These are phyloP conservation scores for Oryza meridionalis DNA, from an alignment of 176 grass and related monocot genomes.

Conservation along the genomic window DNA sequence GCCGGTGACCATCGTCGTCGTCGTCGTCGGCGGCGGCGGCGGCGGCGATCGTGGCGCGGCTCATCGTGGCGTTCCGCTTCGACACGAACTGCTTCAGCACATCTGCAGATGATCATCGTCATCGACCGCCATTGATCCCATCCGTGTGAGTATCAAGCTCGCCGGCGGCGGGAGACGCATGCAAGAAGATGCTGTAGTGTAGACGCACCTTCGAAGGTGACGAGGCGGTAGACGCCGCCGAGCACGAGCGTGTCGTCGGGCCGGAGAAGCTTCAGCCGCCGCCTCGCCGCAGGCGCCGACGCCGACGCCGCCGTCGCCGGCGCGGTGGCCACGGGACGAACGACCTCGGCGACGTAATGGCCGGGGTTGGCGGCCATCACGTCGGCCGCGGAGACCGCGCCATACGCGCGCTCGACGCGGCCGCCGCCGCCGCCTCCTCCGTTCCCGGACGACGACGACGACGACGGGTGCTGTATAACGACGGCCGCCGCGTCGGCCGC, in stretches of 20 bases:
- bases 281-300: background rate
- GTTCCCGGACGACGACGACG: background rate
- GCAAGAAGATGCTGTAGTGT: background rate
- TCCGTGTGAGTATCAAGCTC: background rate
- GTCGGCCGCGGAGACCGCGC: background rate
- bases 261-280: conserved; percentile 91
- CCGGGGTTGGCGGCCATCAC: conserved; percentile 42
- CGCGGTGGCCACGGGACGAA: background rate
- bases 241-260: conserved; percentile 85
- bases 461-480: conserved; percentile 59
- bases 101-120: conserved; percentile 23
- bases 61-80: conserved; percentile 36
- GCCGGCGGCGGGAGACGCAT: too few species aligned
- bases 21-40: background rate
- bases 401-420: conserved; percentile 14
- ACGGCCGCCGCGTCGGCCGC: conserved; percentile 63
- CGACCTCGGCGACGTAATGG: conserved; percentile 31
- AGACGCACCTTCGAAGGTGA: conserved; percentile 88
- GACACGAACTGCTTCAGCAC: conserved; percentile 51
- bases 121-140: background rate
- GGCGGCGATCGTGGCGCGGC: conserved; percentile 7
- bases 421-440: conserved; percentile 9
- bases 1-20: background rate
- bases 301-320: background rate
- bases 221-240: conserved; percentile 86